A percentile compares a stretch with the other conserved stretches of the same genome.
phyloP scores from a whole-genome alignment of 2,329 filamentous ascomycete species.

The Neonectria neomacrospora region DNA sequence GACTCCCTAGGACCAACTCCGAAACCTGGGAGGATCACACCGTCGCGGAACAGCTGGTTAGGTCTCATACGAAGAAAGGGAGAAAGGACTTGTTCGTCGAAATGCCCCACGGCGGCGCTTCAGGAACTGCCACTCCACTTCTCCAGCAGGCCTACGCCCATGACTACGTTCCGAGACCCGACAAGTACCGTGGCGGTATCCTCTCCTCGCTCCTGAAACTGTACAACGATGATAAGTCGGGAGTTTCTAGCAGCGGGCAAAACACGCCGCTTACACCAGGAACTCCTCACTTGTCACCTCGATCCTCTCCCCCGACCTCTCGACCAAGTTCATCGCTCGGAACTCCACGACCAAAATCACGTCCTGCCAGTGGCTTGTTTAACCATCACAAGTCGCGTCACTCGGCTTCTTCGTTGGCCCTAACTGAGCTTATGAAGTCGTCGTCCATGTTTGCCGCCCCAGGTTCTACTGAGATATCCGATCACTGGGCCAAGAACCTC shows the following conservation, averaged over 20 bases:
- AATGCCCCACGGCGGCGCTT: constrained; percentile 41
- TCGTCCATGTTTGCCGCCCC: constrained; percentile 64
- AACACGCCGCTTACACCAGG: constrained; percentile 55
- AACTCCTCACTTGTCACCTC: constrained; percentile 55
- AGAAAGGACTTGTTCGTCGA: constrained; percentile 48
- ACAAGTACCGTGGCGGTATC: constrained; percentile 77
- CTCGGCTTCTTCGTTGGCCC: constrained; percentile 57
- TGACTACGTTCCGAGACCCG: constrained; percentile 72
- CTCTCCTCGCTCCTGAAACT: constrained; percentile 78
- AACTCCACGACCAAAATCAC: constrained; percentile 47
- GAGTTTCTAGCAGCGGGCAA: constrained; percentile 51
- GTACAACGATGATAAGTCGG: constrained; percentile 63
- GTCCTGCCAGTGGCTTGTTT: constrained; percentile 54
- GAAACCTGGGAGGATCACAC: constrained; percentile 42
- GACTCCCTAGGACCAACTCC: constrained; percentile 30
- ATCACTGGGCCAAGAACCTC: constrained; percentile 57
- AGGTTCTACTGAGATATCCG: constrained; percentile 57
- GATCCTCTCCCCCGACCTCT: constrained; percentile 54
- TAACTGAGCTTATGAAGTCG: constrained; percentile 64
- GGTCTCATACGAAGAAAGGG: constrained; percentile 48
- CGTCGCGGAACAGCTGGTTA: constrained; percentile 50
- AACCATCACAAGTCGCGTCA: constrained; percentile 54
- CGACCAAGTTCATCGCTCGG: constrained; percentile 53
- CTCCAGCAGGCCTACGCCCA: constrained; percentile 61
- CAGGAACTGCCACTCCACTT: constrained; percentile 53